Conservation (phyloP, 169 alveolate species). For the Perkinsus chesapeaki region DNA sequence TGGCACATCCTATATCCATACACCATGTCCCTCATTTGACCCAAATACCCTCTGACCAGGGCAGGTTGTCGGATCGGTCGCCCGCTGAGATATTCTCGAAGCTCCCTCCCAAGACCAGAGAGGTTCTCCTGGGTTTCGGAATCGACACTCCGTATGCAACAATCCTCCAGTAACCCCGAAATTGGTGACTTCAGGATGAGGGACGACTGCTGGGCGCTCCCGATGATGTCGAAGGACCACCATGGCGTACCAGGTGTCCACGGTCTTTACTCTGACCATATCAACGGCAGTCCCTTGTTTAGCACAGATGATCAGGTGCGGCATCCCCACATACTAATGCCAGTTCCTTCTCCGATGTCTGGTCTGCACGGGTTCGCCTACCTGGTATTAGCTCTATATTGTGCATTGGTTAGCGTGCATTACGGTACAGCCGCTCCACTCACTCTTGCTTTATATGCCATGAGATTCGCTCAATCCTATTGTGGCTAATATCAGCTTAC, state of each 20-base stretch:
- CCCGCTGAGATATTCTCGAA: background rate
- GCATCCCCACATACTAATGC: background rate
- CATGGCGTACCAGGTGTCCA: background rate
- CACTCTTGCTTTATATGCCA: too few relatives aligned
- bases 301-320: background rate
- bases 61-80: background rate
- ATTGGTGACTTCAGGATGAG: background rate
- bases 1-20: too few relatives aligned
- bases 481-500: too few relatives aligned
- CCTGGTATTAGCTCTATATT: too few relatives aligned
- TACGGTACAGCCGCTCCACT: too few relatives aligned
- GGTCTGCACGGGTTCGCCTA: too few relatives aligned
- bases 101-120: background rate
- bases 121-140: background rate
- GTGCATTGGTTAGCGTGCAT: too few relatives aligned
- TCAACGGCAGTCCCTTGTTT: background rate
- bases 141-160: background rate
- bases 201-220: background rate
- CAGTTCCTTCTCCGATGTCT: too few relatives aligned
- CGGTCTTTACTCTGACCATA: background rate
- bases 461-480: too few relatives aligned
- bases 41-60: background rate
- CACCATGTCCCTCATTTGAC: background rate
- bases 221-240: background rate
- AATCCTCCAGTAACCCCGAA: too few relatives aligned